Conservation (phyloP, 331 rosid species). For the Rosa hybrid region DNA sequence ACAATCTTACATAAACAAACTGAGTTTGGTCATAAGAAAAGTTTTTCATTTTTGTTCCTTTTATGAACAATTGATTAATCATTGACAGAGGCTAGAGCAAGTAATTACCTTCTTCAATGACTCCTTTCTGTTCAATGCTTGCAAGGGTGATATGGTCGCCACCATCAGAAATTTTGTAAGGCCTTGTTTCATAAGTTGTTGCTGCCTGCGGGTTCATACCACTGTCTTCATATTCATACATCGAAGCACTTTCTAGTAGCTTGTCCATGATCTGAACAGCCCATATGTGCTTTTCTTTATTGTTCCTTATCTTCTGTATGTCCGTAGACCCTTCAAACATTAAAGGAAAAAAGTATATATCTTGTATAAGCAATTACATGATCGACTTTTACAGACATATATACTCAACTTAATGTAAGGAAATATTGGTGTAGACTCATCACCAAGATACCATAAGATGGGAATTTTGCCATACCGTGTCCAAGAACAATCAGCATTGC, state of each 20-base stretch:
- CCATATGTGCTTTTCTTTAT: conserved; percentile 54
- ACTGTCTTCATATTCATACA: conserved; percentile 29
- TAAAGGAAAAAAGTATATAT: not conserved
- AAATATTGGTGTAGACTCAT: not conserved
- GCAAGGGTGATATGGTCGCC: conserved; percentile 4
- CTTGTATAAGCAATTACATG: not conserved
- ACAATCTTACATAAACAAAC: not conserved
- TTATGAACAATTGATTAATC: no score
- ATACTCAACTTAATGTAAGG: no score
- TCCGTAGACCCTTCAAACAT: conserved; percentile 25
- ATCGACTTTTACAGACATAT: no score
- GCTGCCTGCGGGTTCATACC: conserved; percentile 25
- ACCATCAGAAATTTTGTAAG: conserved; percentile 6
- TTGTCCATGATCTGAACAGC: conserved; percentile 35
- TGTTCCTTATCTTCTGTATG: conserved; percentile 25
- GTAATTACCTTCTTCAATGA: not conserved
- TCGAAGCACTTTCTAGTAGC: conserved; percentile 16
- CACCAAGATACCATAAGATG: no score
- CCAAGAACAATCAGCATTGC: no score
- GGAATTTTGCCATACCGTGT: no score
- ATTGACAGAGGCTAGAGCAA: no score
- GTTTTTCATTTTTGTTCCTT: no score
- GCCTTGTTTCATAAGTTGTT: conserved; percentile 1
- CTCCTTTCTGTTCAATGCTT: not conserved
- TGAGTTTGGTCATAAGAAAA: no score